Base-by-base conservation (phyloP, 768 basidiomycete species). In the Termitomyces eurrhizus region DNA sequence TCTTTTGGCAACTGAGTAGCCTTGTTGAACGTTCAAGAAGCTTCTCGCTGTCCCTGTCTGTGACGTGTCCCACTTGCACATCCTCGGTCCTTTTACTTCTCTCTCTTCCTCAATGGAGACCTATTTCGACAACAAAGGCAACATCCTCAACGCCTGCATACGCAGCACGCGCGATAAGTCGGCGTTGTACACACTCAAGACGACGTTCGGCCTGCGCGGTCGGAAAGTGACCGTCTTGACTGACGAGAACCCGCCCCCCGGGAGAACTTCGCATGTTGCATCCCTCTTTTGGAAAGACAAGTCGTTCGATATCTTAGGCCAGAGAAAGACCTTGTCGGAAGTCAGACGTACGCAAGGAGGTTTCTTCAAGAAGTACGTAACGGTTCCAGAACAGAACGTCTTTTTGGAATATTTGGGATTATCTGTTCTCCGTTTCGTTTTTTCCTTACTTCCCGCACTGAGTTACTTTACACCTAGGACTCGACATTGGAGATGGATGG, bases 231-330 rank as follows among this genome's bases (percentile, higher is more conserved):
- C 83, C 0, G 65, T 80, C 35, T 69, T 84, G 52, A 70, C 73
- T 61, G 83, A 84, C 60, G 74, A 74, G 50, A 83, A 84, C 63
- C 82, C 82, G 3, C 68, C 70, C 0, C 67, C 66, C 1, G 75
- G 75, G 14, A 61, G 73, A 8, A 62, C 74, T 4, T 66, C 66
- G 1, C 66, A 70, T n/a, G 80, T 80, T 7, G 83, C 79, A 2
- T 74, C 73, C 7, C 81, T 84, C 44, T 73, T 80, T 59, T 84
- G 83, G 82, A 73, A 73, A 58, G 80, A 82, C 48, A 80, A 79
- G 67, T 68, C 70, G 9, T 74, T 84, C 32, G 81, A 83, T 66
- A 70, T 83, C 8, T 65, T 70, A 48, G 81, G 81, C 0, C 72
- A 75, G 44, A 74, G 71, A 60, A 78, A 75, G 62, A 67, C 68